phyloP scores from a whole-genome alignment of 2,329 filamentous ascomycete species.

The Pseudogymnoascus sp. region DNA sequence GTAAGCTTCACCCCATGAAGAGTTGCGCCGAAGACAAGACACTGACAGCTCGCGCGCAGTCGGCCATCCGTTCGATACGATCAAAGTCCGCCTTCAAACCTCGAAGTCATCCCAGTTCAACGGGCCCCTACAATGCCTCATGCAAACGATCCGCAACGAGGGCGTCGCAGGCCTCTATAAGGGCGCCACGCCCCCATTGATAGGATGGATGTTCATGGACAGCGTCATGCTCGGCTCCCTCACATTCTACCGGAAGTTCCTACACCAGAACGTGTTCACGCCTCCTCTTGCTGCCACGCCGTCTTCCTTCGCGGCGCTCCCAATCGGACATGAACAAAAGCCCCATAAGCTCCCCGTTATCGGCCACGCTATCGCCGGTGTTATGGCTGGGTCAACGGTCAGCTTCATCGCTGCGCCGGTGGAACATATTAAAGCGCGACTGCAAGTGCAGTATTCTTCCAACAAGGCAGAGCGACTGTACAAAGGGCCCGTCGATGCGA shows the following conservation, averaged over 20 bases:
- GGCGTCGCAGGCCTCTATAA: slow-evolving; percentile 85
- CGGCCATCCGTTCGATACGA: slow-evolving; percentile 80
- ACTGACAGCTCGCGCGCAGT: slow-evolving; percentile 28
- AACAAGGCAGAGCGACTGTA: slow-evolving; percentile 72
- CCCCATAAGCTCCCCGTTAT: slow-evolving; percentile 56
- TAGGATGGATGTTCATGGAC: slow-evolving; percentile 99
- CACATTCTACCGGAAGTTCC: slow-evolving; percentile 76
- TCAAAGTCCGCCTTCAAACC: slow-evolving; percentile 94
- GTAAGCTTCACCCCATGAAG: slow-evolving; percentile 43
- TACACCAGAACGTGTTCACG: slow-evolving; percentile 73
- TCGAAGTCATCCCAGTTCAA: slow-evolving; percentile 68
- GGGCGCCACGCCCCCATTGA: slow-evolving; percentile 80
- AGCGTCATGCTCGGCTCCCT: slow-evolving; percentile 81
- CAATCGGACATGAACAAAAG: slow-evolving; percentile 24
- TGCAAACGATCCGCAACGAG: slow-evolving; percentile 79
- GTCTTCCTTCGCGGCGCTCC: slow-evolving; percentile 18
- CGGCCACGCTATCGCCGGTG: slow-evolving; percentile 81
- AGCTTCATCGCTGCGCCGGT: slow-evolving; percentile 89
- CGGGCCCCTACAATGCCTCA: slow-evolving; percentile 77
- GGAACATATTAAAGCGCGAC: slow-evolving; percentile 86
- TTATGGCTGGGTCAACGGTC: slow-evolving; percentile 81
- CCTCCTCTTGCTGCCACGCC: slow-evolving; percentile 28
- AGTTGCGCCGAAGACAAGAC: background rate
- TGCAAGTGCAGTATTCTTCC: slow-evolving; percentile 89
- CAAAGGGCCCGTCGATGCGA: slow-evolving; percentile 78